Evolutionary conservation across 257 asterid genomes (phyloP), one percentile per base, ranked within the genome.

Genomic region (Forsythia suspensa): DNA sequence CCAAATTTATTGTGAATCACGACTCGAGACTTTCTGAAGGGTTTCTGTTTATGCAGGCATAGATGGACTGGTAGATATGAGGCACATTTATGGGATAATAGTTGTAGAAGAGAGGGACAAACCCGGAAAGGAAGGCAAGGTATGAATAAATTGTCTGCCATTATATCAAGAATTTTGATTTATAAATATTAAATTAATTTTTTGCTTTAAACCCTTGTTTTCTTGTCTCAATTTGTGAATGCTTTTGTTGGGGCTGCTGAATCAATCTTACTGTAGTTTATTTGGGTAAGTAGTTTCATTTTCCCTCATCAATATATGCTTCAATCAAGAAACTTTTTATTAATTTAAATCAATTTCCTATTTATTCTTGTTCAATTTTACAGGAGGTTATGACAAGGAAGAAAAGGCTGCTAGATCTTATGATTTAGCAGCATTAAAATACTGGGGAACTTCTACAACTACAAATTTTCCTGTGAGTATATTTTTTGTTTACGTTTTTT

Each of bases 61-160:
- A 86, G 98, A 77, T 93, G 97, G 97, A 93, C 97, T 0, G 96
- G 97, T 7, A 90, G 97, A 93, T 93, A 91, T 75, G 98, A 91
- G 75, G 96, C 98, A 85, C 98, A 93, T 86, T 91, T 93, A 79
- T 93, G 98, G 98, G 98, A 93, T 86, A 93, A 93, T 83, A 93
- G 93, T 84, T 90, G 97, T 63, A 91, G 97, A 84, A 91, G 96
- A 85, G 98, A 92, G 91, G 97, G 98, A 84, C 98, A 93, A 70
- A 92, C 96, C 83, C 90, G 98, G 42, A 93, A 93, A 88, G 98
- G 98, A 83, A 90, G 97, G 91, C 98, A 93, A 89, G 97, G 98
- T 92, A 87, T 71, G 77, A 52, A 39, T n/a, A 67, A 43, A 38
- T 66, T 87, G 88, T 88, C 96, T 88, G 84, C 91, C 90, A 81